These are phyloP conservation scores for Chrysosporium queenslandicum DNA, from an alignment of 2,329 filamentous ascomycete genomes.

Conservation along the genomic window DNA sequence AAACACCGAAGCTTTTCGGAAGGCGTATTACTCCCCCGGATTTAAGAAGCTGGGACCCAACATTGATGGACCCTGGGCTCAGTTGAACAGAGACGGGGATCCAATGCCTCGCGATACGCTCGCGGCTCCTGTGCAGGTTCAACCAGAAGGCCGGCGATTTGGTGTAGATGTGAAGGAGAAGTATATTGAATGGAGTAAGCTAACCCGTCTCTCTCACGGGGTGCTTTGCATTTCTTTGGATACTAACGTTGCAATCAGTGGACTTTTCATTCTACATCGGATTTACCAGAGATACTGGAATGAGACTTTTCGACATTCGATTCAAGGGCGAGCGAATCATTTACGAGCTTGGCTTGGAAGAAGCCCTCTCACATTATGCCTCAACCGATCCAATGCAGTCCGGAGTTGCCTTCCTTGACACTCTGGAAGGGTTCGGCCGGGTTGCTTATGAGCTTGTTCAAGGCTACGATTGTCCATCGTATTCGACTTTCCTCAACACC, in stretches of 20 bases:
- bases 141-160: conserved; percentile 34
- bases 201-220: neutral
- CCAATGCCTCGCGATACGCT: neutral
- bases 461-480: conserved; percentile 24
- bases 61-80: conserved; percentile 7
- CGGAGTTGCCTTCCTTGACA: conserved; percentile 25
- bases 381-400: conserved; percentile 25
- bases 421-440: conserved; percentile 25
- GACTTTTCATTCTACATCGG: conserved; percentile 46
- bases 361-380: conserved; percentile 46
- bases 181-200: conserved; percentile 40
- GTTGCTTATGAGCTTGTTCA: conserved; percentile 18
- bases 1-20: conserved; percentile 6
- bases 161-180: conserved; percentile 37
- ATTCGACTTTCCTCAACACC: conserved; percentile 23
- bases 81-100: conserved; percentile 1
- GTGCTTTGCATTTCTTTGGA: neutral
- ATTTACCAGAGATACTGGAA: conserved; percentile 37
- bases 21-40: conserved; percentile 1
- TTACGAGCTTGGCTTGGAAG: conserved; percentile 46
- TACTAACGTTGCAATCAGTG: conserved; percentile 20
- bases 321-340: conserved; percentile 44
- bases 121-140: conserved; percentile 6
- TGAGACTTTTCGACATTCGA: conserved; percentile 43
- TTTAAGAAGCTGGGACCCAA: conserved; percentile 10